A percentile compares a stretch with the other conserved stretches of the same genome.
Conservation (phyloP, 2,329 filamentous ascomycete genomes). For the Neonectria sp. region DNA sequence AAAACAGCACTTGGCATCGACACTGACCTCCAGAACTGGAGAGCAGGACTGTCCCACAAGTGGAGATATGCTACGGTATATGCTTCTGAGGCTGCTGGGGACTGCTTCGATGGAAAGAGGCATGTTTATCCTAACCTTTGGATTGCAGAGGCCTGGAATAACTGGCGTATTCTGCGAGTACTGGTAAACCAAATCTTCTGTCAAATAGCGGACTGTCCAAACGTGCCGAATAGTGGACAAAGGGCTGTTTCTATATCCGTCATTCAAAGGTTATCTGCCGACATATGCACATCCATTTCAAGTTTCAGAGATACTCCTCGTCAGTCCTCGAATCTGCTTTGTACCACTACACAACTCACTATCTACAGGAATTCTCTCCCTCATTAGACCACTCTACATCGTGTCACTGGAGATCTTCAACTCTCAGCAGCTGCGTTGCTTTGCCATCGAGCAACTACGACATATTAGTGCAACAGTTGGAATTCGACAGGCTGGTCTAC, state of each 20-base stretch:
- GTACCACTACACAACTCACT: neutral
- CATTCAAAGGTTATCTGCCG: neutral
- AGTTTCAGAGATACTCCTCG: neutral
- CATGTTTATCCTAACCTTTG: neutral
- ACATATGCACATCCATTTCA: neutral
- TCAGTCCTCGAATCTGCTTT: neutral
- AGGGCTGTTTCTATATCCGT: neutral
- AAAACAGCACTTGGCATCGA: neutral
- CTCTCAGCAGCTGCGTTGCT: neutral
- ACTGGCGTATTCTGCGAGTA: slow-evolving; percentile 2
- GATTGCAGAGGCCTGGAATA: slow-evolving; percentile 9
- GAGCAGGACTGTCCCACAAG: neutral
- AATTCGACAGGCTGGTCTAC: neutral
- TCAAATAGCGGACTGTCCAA: neutral
- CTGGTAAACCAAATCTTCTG: neutral
- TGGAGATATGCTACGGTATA: neutral
- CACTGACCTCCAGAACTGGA: neutral
- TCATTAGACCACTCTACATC: neutral
- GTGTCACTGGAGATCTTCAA: neutral
- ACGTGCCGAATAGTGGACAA: no score
- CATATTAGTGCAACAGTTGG: neutral
- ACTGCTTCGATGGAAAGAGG: neutral
- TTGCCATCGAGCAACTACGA: neutral
- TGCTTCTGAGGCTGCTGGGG: neutral
- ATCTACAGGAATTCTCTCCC: neutral